phyloP scores from a whole-genome alignment of 208 protist genomes.

The Phytomonas serpens region DNA sequence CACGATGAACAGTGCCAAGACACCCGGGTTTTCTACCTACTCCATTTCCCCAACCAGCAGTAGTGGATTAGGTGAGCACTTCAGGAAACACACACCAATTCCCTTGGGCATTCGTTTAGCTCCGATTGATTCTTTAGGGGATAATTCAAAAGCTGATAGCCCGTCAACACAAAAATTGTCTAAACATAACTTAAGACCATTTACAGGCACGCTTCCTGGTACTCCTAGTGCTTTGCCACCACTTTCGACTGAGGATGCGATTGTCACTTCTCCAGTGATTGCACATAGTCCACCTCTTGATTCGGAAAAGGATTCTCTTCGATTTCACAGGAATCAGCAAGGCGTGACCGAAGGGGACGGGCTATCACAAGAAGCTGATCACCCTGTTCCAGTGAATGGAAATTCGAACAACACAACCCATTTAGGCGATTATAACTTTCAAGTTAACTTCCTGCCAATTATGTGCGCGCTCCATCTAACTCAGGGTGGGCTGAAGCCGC shows the following conservation, averaged over 20 bases:
- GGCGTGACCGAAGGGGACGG: background rate
- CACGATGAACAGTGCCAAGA: background rate
- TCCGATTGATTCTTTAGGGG: background rate
- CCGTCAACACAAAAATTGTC: background rate
- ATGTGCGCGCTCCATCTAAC: slow-evolving; percentile 75
- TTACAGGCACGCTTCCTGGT: background rate
- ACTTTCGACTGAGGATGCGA: background rate
- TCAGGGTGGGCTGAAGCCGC: slow-evolving; percentile 45
- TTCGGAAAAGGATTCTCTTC: background rate
- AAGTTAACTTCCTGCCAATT: slow-evolving; percentile 72
- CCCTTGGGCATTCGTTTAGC: slow-evolving; percentile 4
- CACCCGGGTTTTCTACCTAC: background rate
- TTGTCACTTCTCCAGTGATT: background rate
- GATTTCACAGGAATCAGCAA: background rate
- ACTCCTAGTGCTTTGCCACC: background rate
- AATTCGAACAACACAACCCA: background rate
- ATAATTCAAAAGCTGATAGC: background rate
- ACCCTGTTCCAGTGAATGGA: background rate
- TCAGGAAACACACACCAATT: slow-evolving; percentile 3
- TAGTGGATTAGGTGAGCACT: background rate
- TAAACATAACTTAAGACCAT: background rate
- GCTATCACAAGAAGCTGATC: background rate
- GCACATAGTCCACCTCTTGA: background rate
- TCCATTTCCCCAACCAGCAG: background rate
- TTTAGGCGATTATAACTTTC: slow-evolving; percentile 11